Percentiles rank a stretch among this genome's conserved stretches.
phyloP scores from a whole-genome alignment of 768 basidiomycete genomes.

The Boletus sensibilis region DNA sequence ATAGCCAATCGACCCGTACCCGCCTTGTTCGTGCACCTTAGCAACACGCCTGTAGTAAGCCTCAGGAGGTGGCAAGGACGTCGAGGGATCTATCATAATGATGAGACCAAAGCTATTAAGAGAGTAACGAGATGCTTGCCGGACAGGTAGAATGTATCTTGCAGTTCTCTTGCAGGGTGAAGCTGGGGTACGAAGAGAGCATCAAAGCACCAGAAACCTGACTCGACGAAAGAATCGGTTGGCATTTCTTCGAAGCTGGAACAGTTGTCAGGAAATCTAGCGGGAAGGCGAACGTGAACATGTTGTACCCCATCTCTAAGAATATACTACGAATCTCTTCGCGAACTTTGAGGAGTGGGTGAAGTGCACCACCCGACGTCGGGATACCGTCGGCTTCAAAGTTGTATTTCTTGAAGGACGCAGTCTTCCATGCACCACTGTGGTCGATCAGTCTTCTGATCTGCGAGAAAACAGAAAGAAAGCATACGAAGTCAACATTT shows the following conservation, averaged over 20 bases:
- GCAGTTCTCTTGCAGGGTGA: conserved; percentile 95
- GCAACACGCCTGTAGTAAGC: conserved; percentile 87
- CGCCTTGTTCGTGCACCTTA: conserved; percentile 81
- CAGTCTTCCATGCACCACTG: conserved; percentile 92
- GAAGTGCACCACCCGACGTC: conserved; percentile 87
- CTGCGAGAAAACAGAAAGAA: neutral
- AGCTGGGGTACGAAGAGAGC: conserved; percentile 98
- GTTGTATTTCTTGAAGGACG: conserved; percentile 97
- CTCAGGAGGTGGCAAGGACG: conserved; percentile 68
- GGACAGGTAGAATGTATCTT: conserved; percentile 98
- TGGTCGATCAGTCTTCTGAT: neutral
- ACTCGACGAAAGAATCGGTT: conserved; percentile 92
- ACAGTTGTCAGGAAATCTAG: conserved; percentile 2
- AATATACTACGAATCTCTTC: conserved; percentile 98
- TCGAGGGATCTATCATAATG: conserved; percentile 65
- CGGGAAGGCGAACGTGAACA: neutral
- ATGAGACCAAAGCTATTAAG: neutral
- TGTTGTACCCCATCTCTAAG: conserved; percentile 93
- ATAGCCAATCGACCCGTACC: conserved; percentile 92
- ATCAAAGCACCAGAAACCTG: conserved; percentile 99
- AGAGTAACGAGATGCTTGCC: conserved; percentile 43
- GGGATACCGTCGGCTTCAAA: conserved; percentile 95
- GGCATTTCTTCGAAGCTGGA: conserved; percentile 97
- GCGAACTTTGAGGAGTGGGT: conserved; percentile 94
- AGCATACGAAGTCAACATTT: conserved; percentile 88